Evolutionary conservation across 768 basidiomycete species (phyloP).

Genomic region (Dioszegia aurantiaca): DNA sequence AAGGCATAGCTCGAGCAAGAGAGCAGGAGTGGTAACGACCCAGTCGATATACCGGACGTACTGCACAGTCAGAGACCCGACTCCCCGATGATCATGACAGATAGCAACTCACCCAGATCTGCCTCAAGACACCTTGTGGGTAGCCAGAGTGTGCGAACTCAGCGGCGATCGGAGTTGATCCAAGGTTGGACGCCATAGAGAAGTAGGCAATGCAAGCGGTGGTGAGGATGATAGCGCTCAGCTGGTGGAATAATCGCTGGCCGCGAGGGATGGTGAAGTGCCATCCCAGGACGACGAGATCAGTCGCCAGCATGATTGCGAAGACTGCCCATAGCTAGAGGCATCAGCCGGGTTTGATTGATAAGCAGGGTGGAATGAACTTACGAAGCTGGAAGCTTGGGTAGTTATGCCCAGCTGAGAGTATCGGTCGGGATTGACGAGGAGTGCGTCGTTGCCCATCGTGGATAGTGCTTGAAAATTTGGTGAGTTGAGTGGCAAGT

Average conservation of each 20-base stretch:
- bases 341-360: slow-evolving; percentile 22
- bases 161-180: slow-evolving; percentile 56
- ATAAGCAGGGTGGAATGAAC: background rate
- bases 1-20: slow-evolving; percentile 57
- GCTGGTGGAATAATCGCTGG: slow-evolving; percentile 58
- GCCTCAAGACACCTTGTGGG: slow-evolving; percentile 52
- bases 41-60: slow-evolving; percentile 44
- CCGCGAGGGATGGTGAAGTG: slow-evolving; percentile 54
- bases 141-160: slow-evolving; percentile 55
- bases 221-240: slow-evolving; percentile 57
- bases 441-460: slow-evolving; percentile 45
- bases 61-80: slow-evolving; percentile 12
- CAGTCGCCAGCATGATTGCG: slow-evolving; percentile 57
- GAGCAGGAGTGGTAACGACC: slow-evolving; percentile 56
- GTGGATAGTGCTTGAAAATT: background rate
- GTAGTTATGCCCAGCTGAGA: slow-evolving; percentile 51
- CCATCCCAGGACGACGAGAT: slow-evolving; percentile 54
- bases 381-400: slow-evolving; percentile 57
- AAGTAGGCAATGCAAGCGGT: slow-evolving; percentile 58
- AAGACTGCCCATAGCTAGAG: slow-evolving; percentile 57
- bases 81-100: slow-evolving; percentile 47
- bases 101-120: slow-evolving; percentile 51
- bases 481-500: background rate
- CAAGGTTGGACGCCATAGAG: slow-evolving; percentile 62
- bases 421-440: slow-evolving; percentile 32